Conservation (phyloP, 371 early-diverging fungal species). For the Lichtheimia ornata region DNA sequence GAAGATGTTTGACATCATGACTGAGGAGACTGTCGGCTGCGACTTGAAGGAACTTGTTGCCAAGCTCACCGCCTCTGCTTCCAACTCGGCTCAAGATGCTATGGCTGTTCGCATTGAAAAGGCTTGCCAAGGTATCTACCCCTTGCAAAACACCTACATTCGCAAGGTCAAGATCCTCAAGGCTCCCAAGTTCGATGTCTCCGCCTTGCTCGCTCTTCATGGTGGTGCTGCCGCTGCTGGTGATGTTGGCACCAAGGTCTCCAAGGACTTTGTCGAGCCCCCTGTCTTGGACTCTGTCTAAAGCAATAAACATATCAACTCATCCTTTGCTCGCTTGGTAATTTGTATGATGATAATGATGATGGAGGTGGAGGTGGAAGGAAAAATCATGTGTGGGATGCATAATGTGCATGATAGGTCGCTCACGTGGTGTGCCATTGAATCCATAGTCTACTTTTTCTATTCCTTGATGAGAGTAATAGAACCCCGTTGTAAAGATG, state of each 20-base stretch:
- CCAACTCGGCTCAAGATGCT: constrained; percentile 60
- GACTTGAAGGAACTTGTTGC: constrained; percentile 97
- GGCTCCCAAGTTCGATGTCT: constrained; percentile 93
- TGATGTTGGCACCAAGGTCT: constrained; percentile 76
- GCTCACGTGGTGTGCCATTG: too few relatives aligned
- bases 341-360: too few relatives aligned
- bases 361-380: too few relatives aligned
- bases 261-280: constrained; percentile 86
- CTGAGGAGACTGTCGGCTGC: constrained; percentile 85
- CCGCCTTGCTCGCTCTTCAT: constrained; percentile 97
- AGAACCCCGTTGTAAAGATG: too few relatives aligned
- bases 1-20: constrained; percentile 99
- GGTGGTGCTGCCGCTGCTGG: constrained; percentile 78
- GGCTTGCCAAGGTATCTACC: constrained; percentile 96
- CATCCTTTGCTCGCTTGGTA: too few relatives aligned
- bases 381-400: too few relatives aligned
- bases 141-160: constrained; percentile 97
- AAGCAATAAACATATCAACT: constrained; percentile 14
- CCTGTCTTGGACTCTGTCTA: constrained; percentile 76
- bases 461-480: too few relatives aligned
- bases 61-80: constrained; percentile 84
- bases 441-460: too few relatives aligned
- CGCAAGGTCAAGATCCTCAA: constrained; percentile 99
- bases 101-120: constrained; percentile 98
- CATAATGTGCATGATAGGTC: too few relatives aligned